phyloP scores from a whole-genome alignment of 2,329 filamentous ascomycete species.

The Sclerotinia subarctica region DNA sequence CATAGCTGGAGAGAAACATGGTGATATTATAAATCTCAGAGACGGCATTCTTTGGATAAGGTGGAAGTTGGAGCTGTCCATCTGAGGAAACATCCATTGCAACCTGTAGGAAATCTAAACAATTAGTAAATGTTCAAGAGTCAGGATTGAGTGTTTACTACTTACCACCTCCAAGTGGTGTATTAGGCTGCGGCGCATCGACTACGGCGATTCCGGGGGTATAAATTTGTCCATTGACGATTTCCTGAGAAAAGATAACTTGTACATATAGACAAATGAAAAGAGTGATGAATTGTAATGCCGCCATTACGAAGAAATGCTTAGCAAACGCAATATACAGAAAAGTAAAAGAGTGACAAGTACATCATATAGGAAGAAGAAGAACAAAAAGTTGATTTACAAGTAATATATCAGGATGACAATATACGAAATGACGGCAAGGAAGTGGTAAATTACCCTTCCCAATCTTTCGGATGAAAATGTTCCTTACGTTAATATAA shows the following conservation, averaged over 20 bases:
- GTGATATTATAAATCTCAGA: slow-evolving; percentile 62
- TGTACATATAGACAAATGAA: slow-evolving; percentile 25
- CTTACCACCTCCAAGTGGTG: slow-evolving; percentile 61
- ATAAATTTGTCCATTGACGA: slow-evolving; percentile 63
- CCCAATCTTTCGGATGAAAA: neutral
- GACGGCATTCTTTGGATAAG: slow-evolving; percentile 50
- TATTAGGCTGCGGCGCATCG: slow-evolving; percentile 62
- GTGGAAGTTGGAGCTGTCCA: slow-evolving; percentile 59
- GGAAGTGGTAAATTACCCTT: slow-evolving; percentile 9
- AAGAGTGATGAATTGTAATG: slow-evolving; percentile 24
- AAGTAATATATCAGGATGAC: slow-evolving; percentile 18
- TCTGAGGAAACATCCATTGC: slow-evolving; percentile 65
- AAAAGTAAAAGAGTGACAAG: neutral
- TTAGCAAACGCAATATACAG: neutral
- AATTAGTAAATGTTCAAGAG: slow-evolving; percentile 20
- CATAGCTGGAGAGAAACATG: slow-evolving; percentile 64
- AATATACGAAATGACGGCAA: slow-evolving; percentile 15
- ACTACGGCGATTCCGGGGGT: slow-evolving; percentile 67
- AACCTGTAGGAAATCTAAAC: slow-evolving; percentile 53
- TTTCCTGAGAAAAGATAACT: slow-evolving; percentile 47
- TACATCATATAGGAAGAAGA: slow-evolving; percentile 12
- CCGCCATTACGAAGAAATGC: slow-evolving; percentile 11
- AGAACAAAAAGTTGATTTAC: slow-evolving; percentile 3
- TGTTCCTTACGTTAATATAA: slow-evolving; percentile 10
- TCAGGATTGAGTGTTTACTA: slow-evolving; percentile 23